Conservation (phyloP, 495 filamentous ascomycete genomes). For the Penicillium macrosclerotiorum region DNA sequence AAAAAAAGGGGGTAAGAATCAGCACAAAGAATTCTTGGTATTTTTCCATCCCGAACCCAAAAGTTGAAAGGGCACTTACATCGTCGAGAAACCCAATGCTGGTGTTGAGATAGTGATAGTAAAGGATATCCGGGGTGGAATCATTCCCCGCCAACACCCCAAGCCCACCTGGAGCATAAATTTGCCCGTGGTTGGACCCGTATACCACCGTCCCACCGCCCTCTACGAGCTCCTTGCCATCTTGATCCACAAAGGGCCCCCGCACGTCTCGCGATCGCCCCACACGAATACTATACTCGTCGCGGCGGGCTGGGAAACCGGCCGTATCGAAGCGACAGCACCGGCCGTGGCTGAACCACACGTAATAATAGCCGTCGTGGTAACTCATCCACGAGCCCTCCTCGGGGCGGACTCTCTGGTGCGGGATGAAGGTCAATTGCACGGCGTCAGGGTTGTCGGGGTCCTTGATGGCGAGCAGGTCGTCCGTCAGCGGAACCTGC, state of each 20-base stretch:
- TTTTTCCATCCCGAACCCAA: background rate
- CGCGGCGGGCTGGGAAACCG: conserved; percentile 48
- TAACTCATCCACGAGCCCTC: conserved; percentile 65
- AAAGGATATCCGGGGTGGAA: conserved; percentile 39
- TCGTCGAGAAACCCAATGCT: conserved; percentile 37
- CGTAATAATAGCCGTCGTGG: conserved; percentile 59
- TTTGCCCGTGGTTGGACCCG: conserved; percentile 42
- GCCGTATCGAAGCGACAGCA: conserved; percentile 59
- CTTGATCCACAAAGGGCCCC: conserved; percentile 44
- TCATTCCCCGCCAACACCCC: conserved; percentile 35
- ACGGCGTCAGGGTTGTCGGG: conserved; percentile 42
- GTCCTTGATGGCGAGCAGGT: conserved; percentile 39
- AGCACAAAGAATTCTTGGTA: background rate
- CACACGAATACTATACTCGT: conserved; percentile 59
- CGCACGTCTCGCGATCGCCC: conserved; percentile 34
- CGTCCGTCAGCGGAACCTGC: conserved; percentile 55
- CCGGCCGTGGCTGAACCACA: conserved; percentile 66
- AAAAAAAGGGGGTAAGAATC: conserved; percentile 4
- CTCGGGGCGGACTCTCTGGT: conserved; percentile 38
- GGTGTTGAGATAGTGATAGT: conserved; percentile 50
- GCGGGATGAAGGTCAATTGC: conserved; percentile 41
- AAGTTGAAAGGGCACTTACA: conserved; percentile 22
- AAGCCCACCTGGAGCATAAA: conserved; percentile 48
- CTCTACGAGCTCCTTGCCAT: conserved; percentile 24
- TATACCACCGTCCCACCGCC: conserved; percentile 47